Evolutionary conservation across 805 yeast genomes (phyloP).

Genomic region (Teunomyces cretensis): DNA sequence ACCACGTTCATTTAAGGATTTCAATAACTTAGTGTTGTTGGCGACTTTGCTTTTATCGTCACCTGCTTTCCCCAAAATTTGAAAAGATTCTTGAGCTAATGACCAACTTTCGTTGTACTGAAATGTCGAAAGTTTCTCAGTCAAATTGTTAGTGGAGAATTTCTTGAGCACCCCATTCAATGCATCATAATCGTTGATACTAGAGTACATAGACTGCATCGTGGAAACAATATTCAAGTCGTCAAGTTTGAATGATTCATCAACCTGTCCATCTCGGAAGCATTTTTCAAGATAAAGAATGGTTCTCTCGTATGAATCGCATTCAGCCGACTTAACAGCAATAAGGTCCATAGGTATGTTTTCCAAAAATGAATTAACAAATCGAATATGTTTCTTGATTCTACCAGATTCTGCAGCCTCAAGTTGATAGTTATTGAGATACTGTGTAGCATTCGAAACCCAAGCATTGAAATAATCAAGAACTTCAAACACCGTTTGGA

Average conservation of each 20-base stretch:
- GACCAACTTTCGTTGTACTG: slow-evolving; percentile 87
- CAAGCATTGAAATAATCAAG: slow-evolving; percentile 84
- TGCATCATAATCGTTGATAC: slow-evolving; percentile 85
- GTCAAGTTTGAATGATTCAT: slow-evolving; percentile 24
- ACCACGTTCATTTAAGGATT: slow-evolving; percentile 74
- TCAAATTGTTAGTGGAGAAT: slow-evolving; percentile 65
- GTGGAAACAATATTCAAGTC: slow-evolving; percentile 44
- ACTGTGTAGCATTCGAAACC: slow-evolving; percentile 45
- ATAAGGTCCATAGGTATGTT: slow-evolving; percentile 65
- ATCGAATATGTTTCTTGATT: slow-evolving; percentile 26
- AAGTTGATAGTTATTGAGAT: slow-evolving; percentile 22
- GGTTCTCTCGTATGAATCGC: slow-evolving; percentile 85
- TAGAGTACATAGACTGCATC: slow-evolving; percentile 80
- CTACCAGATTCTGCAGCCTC: slow-evolving; percentile 16
- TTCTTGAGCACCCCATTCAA: slow-evolving; percentile 79
- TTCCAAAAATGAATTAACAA: slow-evolving; percentile 49
- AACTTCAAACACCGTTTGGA: slow-evolving; percentile 71
- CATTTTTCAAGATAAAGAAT: slow-evolving; percentile 82
- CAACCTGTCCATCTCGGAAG: slow-evolving; percentile 40
- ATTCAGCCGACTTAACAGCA: slow-evolving; percentile 77
- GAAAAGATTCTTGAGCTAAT: slow-evolving; percentile 81
- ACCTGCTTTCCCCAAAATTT: slow-evolving; percentile 52
- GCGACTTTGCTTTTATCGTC: slow-evolving; percentile 26
- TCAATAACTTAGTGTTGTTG: slow-evolving; percentile 57
- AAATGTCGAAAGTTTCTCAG: slow-evolving; percentile 76